A percentile compares a stretch with the other conserved stretches of the same genome.
Evolutionary conservation across 441 rosid species (phyloP).

Genomic region (Populus hybrid): DNA sequence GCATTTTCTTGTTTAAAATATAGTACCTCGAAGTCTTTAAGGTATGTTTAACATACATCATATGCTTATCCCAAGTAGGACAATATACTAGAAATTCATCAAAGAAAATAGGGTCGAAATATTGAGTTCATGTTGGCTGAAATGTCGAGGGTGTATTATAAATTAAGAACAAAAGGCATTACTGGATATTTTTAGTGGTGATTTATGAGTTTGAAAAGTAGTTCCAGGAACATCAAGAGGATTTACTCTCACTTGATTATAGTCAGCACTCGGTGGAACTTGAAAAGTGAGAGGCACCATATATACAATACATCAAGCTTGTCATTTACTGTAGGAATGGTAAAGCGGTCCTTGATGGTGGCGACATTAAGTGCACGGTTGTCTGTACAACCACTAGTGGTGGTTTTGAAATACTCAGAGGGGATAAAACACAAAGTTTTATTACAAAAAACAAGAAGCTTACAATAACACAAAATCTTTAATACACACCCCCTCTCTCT

Average conservation of each 20-base stretch:
- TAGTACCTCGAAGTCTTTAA: neutral
- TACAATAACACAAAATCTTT: no score
- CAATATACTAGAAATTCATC: neutral
- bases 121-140: neutral
- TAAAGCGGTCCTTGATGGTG: neutral
- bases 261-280: neutral
- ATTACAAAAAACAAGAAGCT: no score
- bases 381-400: neutral
- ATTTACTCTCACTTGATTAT: neutral
- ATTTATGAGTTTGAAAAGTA: neutral
- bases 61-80: neutral
- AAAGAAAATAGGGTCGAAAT: neutral
- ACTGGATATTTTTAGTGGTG: neutral
- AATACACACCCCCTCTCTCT: no score
- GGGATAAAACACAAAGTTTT: no score
- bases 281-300: neutral
- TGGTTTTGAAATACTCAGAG: no score
- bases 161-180: neutral
- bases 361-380: neutral
- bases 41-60: neutral
- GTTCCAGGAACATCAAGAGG: neutral
- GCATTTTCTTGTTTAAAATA: neutral
- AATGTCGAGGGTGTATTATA: neutral
- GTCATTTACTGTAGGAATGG: neutral
- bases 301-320: no score